phyloP scores from a whole-genome alignment of 2,329 filamentous ascomycete genomes.

The Fusarium sp. region DNA sequence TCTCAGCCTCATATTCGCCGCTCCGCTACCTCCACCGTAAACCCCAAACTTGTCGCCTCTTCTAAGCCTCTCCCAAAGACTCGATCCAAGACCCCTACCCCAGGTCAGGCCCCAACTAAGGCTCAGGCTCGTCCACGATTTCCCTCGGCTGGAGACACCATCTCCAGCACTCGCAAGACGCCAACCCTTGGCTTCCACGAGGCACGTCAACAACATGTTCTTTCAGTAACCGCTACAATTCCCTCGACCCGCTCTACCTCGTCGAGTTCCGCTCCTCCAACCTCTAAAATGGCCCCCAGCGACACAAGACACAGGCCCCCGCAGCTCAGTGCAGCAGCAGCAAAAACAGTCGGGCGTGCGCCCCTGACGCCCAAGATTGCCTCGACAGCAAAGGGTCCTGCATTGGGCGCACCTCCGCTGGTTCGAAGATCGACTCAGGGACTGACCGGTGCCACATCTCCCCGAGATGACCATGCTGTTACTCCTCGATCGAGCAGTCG shows the following conservation, averaged over 20 bases:
- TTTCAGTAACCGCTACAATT: conserved; percentile 50
- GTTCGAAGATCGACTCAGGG: conserved; percentile 53
- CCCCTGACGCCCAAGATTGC: conserved; percentile 71
- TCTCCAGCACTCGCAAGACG: conserved; percentile 36
- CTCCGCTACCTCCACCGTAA: conserved; percentile 22
- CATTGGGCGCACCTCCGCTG: conserved; percentile 58
- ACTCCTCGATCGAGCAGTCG: conserved; percentile 84
- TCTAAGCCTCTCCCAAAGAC: conserved; percentile 40
- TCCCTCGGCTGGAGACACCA: conserved; percentile 41
- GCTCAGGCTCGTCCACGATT: conserved; percentile 42
- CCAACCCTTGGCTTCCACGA: conserved; percentile 44
- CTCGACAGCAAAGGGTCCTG: conserved; percentile 54
- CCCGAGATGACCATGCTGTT: conserved; percentile 56
- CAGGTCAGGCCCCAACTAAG: conserved; percentile 21
- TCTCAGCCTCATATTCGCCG: conserved; percentile 32
- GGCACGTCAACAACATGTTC: conserved; percentile 49
- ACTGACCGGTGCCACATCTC: conserved; percentile 11
- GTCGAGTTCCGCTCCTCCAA: conserved; percentile 44
- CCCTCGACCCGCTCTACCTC: conserved; percentile 47
- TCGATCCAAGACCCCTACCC: conserved; percentile 31
- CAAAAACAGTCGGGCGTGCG: conserved; percentile 64
- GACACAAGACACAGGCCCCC: conserved; percentile 75
- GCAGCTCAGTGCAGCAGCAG: conserved; percentile 72
- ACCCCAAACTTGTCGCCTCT: conserved; percentile 29
- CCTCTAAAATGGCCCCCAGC: conserved; percentile 60